Evolutionary conservation across 2,329 filamentous ascomycete genomes (phyloP).

Genomic region (Epichloe glyceriae): DNA sequence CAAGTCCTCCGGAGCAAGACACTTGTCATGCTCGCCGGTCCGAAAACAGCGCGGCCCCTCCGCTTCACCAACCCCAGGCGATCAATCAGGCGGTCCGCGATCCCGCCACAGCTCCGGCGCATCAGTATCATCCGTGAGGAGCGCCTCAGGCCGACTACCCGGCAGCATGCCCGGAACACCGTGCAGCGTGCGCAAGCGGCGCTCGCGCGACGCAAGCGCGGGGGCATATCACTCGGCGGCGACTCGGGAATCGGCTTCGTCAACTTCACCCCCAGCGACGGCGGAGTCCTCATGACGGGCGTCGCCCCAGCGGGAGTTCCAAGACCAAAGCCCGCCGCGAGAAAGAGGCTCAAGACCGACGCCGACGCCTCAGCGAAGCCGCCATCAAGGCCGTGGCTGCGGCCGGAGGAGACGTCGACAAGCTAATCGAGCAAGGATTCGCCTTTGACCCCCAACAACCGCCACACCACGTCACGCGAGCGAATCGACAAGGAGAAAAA

Average conservation of each 20-base stretch:
- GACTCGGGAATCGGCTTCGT: constrained; percentile 51
- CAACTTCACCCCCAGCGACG: constrained; percentile 79
- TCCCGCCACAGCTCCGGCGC: constrained; percentile 28
- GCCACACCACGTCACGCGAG: background rate
- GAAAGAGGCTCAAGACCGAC: constrained; percentile 70
- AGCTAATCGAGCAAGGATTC: constrained; percentile 38
- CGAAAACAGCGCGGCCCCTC: constrained; percentile 30
- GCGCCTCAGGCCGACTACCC: constrained; percentile 20
- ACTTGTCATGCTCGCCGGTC: constrained; percentile 27
- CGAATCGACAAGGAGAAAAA: too few relatives aligned
- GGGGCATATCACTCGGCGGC: constrained; percentile 16
- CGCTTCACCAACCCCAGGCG: constrained; percentile 26
- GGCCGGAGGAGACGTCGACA: constrained; percentile 53
- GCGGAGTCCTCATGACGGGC: constrained; percentile 66
- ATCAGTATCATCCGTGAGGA: constrained; percentile 22
- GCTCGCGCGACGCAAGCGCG: constrained; percentile 22
- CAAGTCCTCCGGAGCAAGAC: constrained; percentile 40
- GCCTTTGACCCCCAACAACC: constrained; percentile 16
- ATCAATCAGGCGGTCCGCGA: constrained; percentile 12
- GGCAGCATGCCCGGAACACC: constrained; percentile 26
- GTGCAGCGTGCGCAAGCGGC: constrained; percentile 26
- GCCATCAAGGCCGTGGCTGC: constrained; percentile 56
- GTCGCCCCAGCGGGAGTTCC: constrained; percentile 78
- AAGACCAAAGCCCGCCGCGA: constrained; percentile 94
- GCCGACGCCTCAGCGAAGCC: constrained; percentile 53